Conservation (phyloP, 345 rosid species). For the Limnanthes douglasii region DNA sequence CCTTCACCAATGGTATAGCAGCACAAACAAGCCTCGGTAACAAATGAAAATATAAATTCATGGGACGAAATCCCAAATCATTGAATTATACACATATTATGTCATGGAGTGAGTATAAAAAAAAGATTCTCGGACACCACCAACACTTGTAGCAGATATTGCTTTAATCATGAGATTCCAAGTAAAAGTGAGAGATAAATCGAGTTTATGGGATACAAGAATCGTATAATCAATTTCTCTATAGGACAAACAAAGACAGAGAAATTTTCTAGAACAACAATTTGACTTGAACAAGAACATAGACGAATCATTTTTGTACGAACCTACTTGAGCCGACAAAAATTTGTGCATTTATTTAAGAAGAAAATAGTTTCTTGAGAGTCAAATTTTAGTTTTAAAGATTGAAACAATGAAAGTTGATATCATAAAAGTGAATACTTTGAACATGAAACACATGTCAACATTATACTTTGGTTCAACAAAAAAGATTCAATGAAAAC, state of each 20-base stretch:
- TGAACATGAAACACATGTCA: no score
- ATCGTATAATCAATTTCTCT: constrained; percentile 32
- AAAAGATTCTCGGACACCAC: constrained; percentile 31
- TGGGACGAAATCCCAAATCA: constrained; percentile 33
- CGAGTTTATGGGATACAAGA: constrained; percentile 29
- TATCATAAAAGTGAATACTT: no score
- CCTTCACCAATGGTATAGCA: constrained; percentile 18
- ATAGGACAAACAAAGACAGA: constrained; percentile 30
- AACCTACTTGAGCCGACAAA: constrained; percentile 39
- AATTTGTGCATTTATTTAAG: constrained; percentile 28
- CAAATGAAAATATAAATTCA: constrained; percentile 65
- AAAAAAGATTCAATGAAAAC: no score
- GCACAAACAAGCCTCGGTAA: constrained; percentile 40
- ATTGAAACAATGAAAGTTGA: no score
- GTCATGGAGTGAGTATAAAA: no score
- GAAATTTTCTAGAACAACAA: no score
- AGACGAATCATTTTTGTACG: constrained; percentile 39
- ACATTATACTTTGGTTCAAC: no score
- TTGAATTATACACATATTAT: constrained; percentile 41
- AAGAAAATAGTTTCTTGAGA: constrained; percentile 22
- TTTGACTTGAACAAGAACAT: no score
- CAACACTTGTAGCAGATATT: constrained; percentile 20
- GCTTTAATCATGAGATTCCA: constrained; percentile 68
- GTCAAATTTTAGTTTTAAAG: no score
- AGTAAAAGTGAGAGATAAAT: constrained; percentile 27